Evolutionary conservation across 176 grass and related monocot genomes (phyloP), one percentile per base, ranked within the genome.

Genomic region (Cenchrus purpureus): DNA sequence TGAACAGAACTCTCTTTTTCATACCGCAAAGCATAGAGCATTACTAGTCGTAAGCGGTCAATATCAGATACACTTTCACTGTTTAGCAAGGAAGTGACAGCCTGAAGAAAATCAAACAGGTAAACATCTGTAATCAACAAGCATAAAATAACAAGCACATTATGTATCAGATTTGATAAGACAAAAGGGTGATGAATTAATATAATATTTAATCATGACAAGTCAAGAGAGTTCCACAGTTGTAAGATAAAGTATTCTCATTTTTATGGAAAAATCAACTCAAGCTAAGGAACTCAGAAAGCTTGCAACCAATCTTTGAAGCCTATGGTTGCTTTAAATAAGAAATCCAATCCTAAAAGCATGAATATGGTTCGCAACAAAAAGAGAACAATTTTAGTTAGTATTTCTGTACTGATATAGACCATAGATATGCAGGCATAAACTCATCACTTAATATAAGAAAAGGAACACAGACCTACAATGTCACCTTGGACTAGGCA

Each of bases 1-100:
- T 96, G 97, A 94, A 99, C 97, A 54, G 97, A 91, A 56, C 97
- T 99, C 80, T 99, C 97, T 77, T 99, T 99, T 81, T 98, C 97
- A 89, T 98, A 98, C 52, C 93, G 89, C 89, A 98, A 91, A 37
- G 97, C 93, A 56, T 98, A 96, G 51, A 98, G 84, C 91, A 98
- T 89, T 60, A 98, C 93, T 43, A 96, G 79, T 49, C 97, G 79
- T 51, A 98, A 89, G 78, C 93, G 83, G 40, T 98, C 97, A 84
- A 95, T 78, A 86, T 98, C 93, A 87, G 93, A 96, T 58, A 98
- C 82, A 44, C 79, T 95, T 91, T 98, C 91, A 91, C 91, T 92
- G 88, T 92, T 98, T 65, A 98, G 81, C 87, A 98, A 87, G 82
- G 84, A 91, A 88, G 93, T 88, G 40, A 98, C 93, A 76, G 66